Conservation (phyloP, 163 green algal species). For the Scenedesmus sp. region DNA sequence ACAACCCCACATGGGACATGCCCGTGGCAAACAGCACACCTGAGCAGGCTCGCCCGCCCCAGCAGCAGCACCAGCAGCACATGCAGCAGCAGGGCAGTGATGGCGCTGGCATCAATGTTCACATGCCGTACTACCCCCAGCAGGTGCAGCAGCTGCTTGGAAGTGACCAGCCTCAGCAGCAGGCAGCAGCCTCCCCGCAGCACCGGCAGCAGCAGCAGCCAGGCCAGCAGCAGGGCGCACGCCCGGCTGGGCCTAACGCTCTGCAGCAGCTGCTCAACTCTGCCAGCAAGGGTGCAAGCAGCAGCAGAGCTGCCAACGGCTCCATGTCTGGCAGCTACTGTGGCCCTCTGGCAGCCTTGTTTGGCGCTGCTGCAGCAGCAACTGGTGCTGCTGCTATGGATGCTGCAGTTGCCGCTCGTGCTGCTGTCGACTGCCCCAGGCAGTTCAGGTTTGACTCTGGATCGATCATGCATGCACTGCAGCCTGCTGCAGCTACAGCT, state of each 20-base stretch:
- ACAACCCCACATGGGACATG: constrained; percentile 46
- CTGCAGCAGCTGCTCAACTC: constrained; percentile 24
- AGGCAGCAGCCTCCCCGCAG: not conserved
- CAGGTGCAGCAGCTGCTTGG: constrained; percentile 39
- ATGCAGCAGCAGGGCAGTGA: constrained; percentile 18
- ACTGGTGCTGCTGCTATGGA: not conserved
- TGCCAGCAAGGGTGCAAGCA: not conserved
- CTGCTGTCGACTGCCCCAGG: not conserved
- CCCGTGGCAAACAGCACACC: constrained; percentile 76
- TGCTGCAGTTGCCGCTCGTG: not conserved
- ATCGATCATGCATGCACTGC: constrained; percentile 34
- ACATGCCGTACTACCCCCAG: constrained; percentile 31
- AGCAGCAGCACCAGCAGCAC: constrained; percentile 7
- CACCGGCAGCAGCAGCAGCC: constrained; percentile 20
- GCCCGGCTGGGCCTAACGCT: not conserved
- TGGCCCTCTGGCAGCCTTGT: constrained; percentile 11
- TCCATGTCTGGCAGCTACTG: not conserved
- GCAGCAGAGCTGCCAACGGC: not conserved
- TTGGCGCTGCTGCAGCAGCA: constrained; percentile 1
- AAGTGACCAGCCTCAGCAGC: not conserved
- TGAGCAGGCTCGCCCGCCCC: not conserved
- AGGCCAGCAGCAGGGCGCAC: not conserved
- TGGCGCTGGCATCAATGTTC: not conserved
- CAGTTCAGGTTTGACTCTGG: constrained; percentile 32
- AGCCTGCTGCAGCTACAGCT: constrained; percentile 15